Evolutionary conservation across 805 yeast species (phyloP), one percentile per base, ranked within the genome.

Genomic region (Lipomyces starkeyi): DNA sequence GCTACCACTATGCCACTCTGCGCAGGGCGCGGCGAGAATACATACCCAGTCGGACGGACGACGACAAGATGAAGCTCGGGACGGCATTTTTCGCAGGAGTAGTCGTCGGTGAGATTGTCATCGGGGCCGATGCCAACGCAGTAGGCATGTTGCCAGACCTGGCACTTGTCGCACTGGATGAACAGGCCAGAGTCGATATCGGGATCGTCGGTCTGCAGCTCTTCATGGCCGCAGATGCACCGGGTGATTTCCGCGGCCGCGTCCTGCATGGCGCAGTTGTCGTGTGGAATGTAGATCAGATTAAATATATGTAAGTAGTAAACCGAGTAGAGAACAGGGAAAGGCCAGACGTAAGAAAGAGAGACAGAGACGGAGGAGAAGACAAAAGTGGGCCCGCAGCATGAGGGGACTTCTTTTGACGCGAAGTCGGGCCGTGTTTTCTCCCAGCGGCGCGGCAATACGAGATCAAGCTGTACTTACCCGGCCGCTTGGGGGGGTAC

Each of bases 121-220:
- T 88, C 91, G 61, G 86, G 87, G 64, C 83, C 83, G 66, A 94
- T 87, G 0, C 97, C 97, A 49, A 94, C 97, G 81, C 99, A 94
- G 79, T 83, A 91, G 1, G 98, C 98, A 78, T 94, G 99, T 78
- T 94, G 99, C 99, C 99, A 94, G 7, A 90, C 97, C 22, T 91
- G 87, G 80, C 99, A 94, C 70, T 85, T 84, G 75, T 95, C 99
- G 83, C 99, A 95, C 79, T 95, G 98, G 70, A 95, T 91, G 29
- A 97, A 93, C 75, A 91, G 89, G 0, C 98, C 98, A 73, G 94
- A 95, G 79, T 92, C 97, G 68, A 91, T 96, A 66, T 87, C 91
- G 57, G 76, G 69, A 47, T 71, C 73, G 67, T 76, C 74, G 29
- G 77, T 70, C 66, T 78, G 80, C 32, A 81, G 78, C 68, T 85